phyloP scores from a whole-genome alignment of 495 filamentous ascomycete species.

The Gamarada debralockiae region DNA sequence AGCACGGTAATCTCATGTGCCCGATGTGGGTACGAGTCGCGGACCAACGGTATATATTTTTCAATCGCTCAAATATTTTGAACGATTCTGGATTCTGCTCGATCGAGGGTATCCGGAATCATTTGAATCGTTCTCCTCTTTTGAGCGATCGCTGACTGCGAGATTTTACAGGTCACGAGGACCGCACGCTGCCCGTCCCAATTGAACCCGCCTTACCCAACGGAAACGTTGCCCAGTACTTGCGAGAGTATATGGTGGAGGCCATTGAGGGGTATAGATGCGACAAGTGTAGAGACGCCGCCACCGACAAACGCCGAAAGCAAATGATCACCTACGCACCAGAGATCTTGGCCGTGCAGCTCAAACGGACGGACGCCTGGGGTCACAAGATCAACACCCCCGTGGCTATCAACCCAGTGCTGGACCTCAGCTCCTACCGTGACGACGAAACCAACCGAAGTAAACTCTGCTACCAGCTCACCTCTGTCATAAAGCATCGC shows the following conservation, averaged over 20 bases:
- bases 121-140: no score
- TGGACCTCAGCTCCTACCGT: conserved; percentile 13
- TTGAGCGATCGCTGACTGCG: no score
- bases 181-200: conserved; percentile 8
- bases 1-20: background rate
- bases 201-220: conserved; percentile 3
- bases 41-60: background rate
- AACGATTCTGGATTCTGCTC: no score
- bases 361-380: conserved; percentile 14
- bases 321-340: conserved; percentile 10
- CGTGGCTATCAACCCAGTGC: background rate
- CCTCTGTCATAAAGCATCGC: conserved; percentile 12
- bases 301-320: background rate
- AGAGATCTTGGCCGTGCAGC: conserved; percentile 14
- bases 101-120: no score
- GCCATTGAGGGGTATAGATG: conserved; percentile 15
- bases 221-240: conserved; percentile 4
- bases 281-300: conserved; percentile 7
- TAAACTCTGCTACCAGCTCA: conserved; percentile 10
- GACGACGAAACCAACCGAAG: background rate
- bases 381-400: conserved; percentile 10
- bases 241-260: conserved; percentile 14
- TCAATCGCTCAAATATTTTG: no score
- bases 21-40: conserved; percentile 6
- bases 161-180: conserved; percentile 1